phyloP scores from a whole-genome alignment of 2,329 filamentous ascomycete genomes.

The Botrytis cinerea region DNA sequence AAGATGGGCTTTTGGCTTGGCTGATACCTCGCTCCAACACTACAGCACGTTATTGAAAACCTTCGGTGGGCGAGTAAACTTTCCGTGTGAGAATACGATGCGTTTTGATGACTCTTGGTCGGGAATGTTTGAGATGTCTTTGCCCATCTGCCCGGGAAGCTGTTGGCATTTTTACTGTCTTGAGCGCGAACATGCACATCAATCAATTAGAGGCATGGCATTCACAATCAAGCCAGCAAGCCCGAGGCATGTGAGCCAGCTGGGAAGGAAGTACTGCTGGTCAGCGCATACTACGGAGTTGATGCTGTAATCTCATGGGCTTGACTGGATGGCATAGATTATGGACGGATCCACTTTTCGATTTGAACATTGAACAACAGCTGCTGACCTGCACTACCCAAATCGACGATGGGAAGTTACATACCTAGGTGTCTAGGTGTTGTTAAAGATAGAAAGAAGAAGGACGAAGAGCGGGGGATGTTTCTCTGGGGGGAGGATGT shows the following conservation, averaged over 20 bases:
- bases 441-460: neutral
- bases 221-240: neutral
- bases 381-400: neutral
- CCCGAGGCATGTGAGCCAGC: neutral
- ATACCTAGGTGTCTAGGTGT: neutral
- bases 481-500: neutral
- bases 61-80: neutral
- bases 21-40: neutral
- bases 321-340: neutral
- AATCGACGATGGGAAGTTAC: neutral
- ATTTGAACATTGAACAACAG: neutral
- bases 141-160: neutral
- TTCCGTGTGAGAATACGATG: neutral
- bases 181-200: neutral
- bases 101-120: neutral
- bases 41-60: neutral
- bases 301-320: neutral
- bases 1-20: constrained; percentile 6
- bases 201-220: neutral
- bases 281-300: neutral
- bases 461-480: neutral
- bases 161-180: neutral
- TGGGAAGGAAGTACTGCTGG: neutral
- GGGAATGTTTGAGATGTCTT: neutral
- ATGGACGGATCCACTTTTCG: neutral